Conservation (phyloP, 2,329 filamentous ascomycete genomes). For the Fusarium buharicum region DNA sequence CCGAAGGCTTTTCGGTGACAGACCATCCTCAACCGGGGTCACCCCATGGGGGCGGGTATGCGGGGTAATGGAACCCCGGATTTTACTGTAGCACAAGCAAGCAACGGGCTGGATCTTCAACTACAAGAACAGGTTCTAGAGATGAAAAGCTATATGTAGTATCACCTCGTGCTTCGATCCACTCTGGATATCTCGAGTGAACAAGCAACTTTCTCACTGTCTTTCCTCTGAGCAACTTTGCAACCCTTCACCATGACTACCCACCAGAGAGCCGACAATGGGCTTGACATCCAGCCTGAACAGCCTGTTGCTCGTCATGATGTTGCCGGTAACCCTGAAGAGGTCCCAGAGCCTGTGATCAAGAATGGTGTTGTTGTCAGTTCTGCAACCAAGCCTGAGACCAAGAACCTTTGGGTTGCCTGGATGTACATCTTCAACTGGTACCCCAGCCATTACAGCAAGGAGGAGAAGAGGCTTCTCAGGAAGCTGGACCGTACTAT, state of each 20-base stretch:
- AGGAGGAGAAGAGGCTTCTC: constrained; percentile 44
- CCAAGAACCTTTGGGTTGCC: constrained; percentile 37
- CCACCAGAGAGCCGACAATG: neutral
- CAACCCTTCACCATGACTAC: neutral
- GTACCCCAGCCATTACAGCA: constrained; percentile 49
- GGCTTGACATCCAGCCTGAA: neutral
- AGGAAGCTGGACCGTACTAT: constrained; percentile 47
- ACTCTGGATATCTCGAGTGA: neutral
- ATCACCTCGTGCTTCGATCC: neutral
- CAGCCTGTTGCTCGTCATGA: neutral
- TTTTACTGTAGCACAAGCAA: neutral
- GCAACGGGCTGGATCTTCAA: neutral
- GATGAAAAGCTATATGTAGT: neutral
- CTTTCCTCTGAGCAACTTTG: neutral
- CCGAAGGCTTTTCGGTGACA: neutral
- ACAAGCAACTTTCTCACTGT: neutral
- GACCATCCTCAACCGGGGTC: neutral
- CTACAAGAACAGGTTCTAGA: neutral
- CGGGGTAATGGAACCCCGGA: constrained; percentile 2
- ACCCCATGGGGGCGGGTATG: neutral
- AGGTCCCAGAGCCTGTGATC: constrained; percentile 6
- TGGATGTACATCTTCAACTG: constrained; percentile 40
- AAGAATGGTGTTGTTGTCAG: constrained; percentile 42
- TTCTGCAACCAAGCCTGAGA: constrained; percentile 35
- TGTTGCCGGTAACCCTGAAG: neutral